Evolutionary conservation across 805 yeast genomes (phyloP).

Genomic region (Pichia californica): DNA sequence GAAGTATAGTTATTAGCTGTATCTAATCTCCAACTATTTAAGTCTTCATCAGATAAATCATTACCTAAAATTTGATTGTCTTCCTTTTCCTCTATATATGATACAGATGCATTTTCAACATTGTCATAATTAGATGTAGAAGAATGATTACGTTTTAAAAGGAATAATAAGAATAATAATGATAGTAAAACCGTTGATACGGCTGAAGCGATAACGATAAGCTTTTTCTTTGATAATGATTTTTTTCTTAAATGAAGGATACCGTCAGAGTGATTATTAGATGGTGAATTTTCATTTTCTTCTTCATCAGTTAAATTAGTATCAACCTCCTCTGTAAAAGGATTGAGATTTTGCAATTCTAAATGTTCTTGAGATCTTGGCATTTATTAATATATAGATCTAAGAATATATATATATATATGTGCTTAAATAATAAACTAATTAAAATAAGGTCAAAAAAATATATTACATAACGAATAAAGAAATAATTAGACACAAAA

Average conservation of each 20-base stretch:
- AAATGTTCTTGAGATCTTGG: not conserved
- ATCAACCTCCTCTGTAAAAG: not conserved
- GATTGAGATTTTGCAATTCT: not conserved
- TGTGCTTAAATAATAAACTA: too few relatives aligned
- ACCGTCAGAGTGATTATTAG: not conserved
- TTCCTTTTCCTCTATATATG: not conserved
- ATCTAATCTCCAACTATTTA: conserved; percentile 11
- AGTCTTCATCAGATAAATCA: not conserved
- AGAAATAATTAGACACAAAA: too few relatives aligned
- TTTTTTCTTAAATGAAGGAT: not conserved
- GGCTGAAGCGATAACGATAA: not conserved
- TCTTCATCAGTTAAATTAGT: not conserved
- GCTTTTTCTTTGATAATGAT: not conserved
- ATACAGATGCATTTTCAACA: not conserved
- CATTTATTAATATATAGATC: too few relatives aligned
- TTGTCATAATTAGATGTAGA: not conserved
- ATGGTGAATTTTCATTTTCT: too few relatives aligned
- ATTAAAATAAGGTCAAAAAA: too few relatives aligned
- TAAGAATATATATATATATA: too few relatives aligned
- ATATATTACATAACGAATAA: too few relatives aligned
- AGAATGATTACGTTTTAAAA: not conserved
- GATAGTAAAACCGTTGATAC: not conserved
- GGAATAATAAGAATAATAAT: not conserved
- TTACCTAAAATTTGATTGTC: not conserved
- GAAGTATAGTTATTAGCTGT: conserved; percentile 13